Conservation (phyloP, 2,329 filamentous ascomycete genomes). For the Cylindrodendrum hubeiense region DNA sequence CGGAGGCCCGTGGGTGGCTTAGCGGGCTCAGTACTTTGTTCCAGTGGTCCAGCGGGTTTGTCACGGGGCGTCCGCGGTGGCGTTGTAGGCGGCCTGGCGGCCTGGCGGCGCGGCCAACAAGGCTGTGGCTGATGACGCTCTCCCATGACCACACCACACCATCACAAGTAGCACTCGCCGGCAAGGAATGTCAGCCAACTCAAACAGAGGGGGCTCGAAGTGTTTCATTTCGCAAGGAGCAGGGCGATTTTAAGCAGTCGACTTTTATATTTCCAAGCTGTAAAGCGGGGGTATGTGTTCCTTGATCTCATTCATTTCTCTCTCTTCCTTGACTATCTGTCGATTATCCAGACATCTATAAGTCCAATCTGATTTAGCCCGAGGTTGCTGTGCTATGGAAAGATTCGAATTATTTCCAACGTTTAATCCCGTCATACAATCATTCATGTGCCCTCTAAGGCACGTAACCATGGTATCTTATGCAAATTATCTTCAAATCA, state of each 20-base stretch:
- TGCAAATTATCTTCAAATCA: constrained; percentile 1
- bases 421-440: not conserved
- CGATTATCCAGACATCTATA: not conserved
- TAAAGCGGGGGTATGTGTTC: not conserved
- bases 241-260: no score
- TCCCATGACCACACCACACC: not conserved
- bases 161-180: not conserved
- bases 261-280: not conserved
- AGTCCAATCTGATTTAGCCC: not conserved
- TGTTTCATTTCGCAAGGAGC: not conserved
- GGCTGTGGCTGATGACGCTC: not conserved
- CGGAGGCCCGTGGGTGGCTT: constrained; percentile 3
- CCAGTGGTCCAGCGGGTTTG: not conserved
- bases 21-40: constrained; percentile 6
- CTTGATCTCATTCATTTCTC: not conserved
- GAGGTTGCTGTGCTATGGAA: not conserved
- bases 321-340: not conserved
- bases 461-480: constrained; percentile 2
- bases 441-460: not conserved
- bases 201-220: no score
- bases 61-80: not conserved
- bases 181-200: not conserved
- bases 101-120: not conserved
- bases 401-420: not conserved
- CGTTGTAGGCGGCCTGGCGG: not conserved